These are phyloP conservation scores for Durotheca rogersii DNA, from an alignment of 495 filamentous ascomycete genomes.

Conservation along the genomic window DNA sequence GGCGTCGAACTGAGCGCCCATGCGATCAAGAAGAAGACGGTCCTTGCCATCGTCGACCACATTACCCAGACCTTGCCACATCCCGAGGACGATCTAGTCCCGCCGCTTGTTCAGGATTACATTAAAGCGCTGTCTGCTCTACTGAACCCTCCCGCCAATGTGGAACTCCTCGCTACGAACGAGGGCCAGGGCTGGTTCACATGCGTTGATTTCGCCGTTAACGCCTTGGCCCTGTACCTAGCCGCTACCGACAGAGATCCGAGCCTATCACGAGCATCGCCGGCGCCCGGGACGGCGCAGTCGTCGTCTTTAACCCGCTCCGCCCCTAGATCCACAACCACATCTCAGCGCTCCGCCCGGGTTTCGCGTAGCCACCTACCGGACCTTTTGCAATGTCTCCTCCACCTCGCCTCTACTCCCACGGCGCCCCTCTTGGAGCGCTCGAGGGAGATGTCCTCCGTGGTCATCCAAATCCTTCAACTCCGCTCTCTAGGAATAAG, in stretches of 20 bases:
- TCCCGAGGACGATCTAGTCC: constrained; percentile 62
- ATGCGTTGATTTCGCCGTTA: constrained; percentile 66
- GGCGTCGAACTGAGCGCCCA: constrained; percentile 66
- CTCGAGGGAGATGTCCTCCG: constrained; percentile 57
- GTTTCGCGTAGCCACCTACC: constrained; percentile 31
- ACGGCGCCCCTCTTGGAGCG: constrained; percentile 69
- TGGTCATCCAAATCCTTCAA: constrained; percentile 62
- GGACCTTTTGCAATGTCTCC: constrained; percentile 67
- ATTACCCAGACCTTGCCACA: constrained; percentile 71
- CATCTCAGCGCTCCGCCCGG: constrained; percentile 16
- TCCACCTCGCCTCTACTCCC: constrained; percentile 61
- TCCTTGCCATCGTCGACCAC: constrained; percentile 75
- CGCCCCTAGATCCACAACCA: constrained; percentile 35
- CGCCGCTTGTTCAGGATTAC: constrained; percentile 76
- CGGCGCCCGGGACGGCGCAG: constrained; percentile 38
- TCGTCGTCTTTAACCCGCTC: constrained; percentile 31
- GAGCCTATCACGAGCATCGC: constrained; percentile 40
- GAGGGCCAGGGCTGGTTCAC: constrained; percentile 65
- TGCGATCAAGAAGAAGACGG: constrained; percentile 71
- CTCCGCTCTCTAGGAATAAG: constrained; percentile 57
- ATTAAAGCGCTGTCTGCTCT: constrained; percentile 69
- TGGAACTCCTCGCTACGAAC: constrained; percentile 65
- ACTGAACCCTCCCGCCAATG: constrained; percentile 70
- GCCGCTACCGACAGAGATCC: constrained; percentile 40
- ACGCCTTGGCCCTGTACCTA: constrained; percentile 49